Conservation (phyloP, 352 stramenopile genomes). For the Pythium chondricola region DNA sequence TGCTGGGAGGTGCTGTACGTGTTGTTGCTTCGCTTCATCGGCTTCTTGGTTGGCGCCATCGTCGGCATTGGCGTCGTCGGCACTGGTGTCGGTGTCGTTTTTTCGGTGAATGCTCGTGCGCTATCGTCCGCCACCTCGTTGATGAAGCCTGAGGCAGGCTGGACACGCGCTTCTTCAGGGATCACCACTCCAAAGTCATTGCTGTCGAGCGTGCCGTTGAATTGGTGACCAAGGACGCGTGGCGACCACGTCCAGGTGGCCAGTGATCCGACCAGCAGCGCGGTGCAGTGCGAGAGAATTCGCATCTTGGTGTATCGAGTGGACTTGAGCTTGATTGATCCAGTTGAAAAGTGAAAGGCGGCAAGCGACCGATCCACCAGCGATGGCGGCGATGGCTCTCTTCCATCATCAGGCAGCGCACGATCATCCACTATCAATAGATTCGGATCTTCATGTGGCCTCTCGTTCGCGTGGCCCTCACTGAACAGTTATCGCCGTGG, state of each 20-base stretch:
- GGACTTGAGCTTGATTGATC: slow-evolving; percentile 1
- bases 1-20: neutral
- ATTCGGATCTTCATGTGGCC: neutral
- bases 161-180: slow-evolving; percentile 1
- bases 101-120: neutral
- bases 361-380: neutral
- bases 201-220: slow-evolving; percentile 7
- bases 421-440: neutral
- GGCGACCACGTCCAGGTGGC: neutral
- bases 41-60: neutral
- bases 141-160: slow-evolving; percentile 3
- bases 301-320: slow-evolving; percentile 4
- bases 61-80: neutral
- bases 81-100: neutral
- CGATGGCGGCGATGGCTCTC: neutral
- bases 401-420: neutral
- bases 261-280: neutral
- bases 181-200: slow-evolving; percentile 3
- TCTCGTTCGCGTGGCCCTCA: neutral
- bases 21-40: neutral
- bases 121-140: slow-evolving; percentile 16
- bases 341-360: slow-evolving; percentile 7
- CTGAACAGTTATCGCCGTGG: neutral
- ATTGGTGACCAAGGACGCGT: neutral
- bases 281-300: slow-evolving; percentile 9